These are phyloP conservation scores for Medicago ruthenica DNA, from an alignment of 306 rosid genomes.

Conservation along the genomic window DNA sequence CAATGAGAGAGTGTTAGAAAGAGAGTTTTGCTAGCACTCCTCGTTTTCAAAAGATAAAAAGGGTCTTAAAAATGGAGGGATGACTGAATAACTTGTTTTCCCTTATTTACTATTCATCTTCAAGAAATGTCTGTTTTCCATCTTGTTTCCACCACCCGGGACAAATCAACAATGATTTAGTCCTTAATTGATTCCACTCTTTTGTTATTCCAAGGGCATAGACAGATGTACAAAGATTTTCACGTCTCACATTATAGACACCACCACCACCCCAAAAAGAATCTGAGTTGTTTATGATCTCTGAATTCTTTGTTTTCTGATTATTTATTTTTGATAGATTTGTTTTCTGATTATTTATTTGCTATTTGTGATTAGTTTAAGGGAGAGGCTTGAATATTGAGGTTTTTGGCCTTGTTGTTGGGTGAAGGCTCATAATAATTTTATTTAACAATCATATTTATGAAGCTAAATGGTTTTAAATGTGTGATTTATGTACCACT, in stretches of 20 bases:
- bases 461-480: conserved; percentile 20
- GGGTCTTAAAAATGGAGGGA: conserved; percentile 22
- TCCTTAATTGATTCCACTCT: background rate
- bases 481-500: background rate
- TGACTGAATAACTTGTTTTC: conserved; percentile 12
- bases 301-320: conserved; percentile 27
- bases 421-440: background rate
- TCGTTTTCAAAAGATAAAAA: background rate
- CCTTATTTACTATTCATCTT: conserved; percentile 19
- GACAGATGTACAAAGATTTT: conserved; percentile 10
- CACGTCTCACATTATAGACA: conserved; percentile 15
- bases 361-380: conserved; percentile 21
- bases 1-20: too few relatives aligned
- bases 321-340: background rate
- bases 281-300: conserved; percentile 28
- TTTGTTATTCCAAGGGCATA: background rate
- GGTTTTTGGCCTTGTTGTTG: conserved; percentile 23
- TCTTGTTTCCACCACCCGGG: conserved; percentile 35
- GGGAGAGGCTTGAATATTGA: conserved; percentile 2
- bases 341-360: conserved; percentile 21
- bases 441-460: background rate
- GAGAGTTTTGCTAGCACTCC: too few relatives aligned
- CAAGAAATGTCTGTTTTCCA: conserved; percentile 28
- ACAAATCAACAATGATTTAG: background rate
- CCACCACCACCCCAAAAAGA: background rate